These are phyloP conservation scores for Scheffersomyces cryptocercus DNA, from an alignment of 1,139 yeast genomes.

Conservation along the genomic window DNA sequence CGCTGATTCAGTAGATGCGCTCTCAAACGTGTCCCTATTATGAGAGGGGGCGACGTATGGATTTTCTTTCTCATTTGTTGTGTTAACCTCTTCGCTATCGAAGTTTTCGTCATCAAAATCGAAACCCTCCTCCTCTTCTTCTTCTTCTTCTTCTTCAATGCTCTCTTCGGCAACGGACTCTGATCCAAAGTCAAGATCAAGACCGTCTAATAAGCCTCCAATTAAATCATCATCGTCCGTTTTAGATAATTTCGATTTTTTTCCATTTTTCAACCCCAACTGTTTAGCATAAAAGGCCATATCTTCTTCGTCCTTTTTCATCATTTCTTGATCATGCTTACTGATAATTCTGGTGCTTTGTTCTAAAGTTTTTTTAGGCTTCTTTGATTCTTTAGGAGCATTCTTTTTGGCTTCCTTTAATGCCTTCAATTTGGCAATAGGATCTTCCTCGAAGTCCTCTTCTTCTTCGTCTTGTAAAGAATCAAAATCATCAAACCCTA, in stretches of 20 bases:
- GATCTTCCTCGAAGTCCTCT: slow-evolving; percentile 17
- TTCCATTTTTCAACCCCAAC: slow-evolving; percentile 66
- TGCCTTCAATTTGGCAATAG: slow-evolving; percentile 22
- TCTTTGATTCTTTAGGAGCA: slow-evolving; percentile 6
- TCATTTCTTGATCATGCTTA: slow-evolving; percentile 44
- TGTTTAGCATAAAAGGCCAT: slow-evolving; percentile 82
- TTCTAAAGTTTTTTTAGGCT: slow-evolving; percentile 12
- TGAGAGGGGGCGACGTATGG: slow-evolving; percentile 81
- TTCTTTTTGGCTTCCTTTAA: slow-evolving; percentile 13
- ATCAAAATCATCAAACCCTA: slow-evolving; percentile 8
- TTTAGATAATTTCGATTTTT: slow-evolving; percentile 42
- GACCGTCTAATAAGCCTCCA: slow-evolving; percentile 75
- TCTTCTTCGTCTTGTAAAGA: slow-evolving; percentile 16
- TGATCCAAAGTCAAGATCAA: slow-evolving; percentile 57
- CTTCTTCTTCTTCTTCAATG: slow-evolving; percentile 17
- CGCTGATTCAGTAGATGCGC: slow-evolving; percentile 5
- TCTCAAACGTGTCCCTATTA: slow-evolving; percentile 5
- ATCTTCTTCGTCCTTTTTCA: slow-evolving; percentile 71
- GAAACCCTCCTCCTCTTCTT: slow-evolving; percentile 24
- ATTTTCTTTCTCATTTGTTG: slow-evolving; percentile 56
- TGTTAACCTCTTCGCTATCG: slow-evolving; percentile 26
- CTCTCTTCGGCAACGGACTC: slow-evolving; percentile 4
- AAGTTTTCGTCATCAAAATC: slow-evolving; percentile 30
- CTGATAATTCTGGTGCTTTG: slow-evolving; percentile 16
- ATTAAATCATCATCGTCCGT: slow-evolving; percentile 65